Evolutionary conservation across 83 land plant genomes (phyloP).

Genomic region (Diphasiastrum complanatum): DNA sequence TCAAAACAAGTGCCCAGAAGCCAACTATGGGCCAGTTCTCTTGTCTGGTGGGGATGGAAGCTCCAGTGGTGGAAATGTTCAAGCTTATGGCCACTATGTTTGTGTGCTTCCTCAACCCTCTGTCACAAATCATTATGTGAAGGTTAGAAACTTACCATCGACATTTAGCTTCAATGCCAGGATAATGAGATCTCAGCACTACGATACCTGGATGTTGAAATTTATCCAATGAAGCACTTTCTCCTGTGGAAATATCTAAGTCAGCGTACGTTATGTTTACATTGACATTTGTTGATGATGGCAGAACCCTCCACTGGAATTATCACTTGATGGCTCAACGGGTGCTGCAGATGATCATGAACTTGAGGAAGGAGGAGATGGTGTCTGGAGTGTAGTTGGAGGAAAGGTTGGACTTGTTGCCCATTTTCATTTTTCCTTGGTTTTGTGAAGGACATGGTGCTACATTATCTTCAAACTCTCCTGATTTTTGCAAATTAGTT

Average conservation of each 20-base stretch:
- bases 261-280: background rate
- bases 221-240: background rate
- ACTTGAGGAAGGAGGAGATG: conserved; percentile 79
- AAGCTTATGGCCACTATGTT: conserved; percentile 57
- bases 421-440: background rate
- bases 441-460: background rate
- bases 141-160: conserved; percentile 39
- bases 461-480: background rate
- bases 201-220: background rate
- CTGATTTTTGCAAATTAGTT: no score
- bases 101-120: conserved; percentile 43
- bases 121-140: conserved; percentile 51
- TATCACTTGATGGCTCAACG: conserved; percentile 62
- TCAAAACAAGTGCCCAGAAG: conserved; percentile 3
- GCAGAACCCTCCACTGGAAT: conserved; percentile 66
- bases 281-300: conserved; percentile 1
- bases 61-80: conserved; percentile 25
- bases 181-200: background rate
- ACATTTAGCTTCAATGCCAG: background rate
- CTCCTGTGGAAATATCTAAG: background rate
- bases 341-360: conserved; percentile 58
- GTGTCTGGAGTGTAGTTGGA: conserved; percentile 86
- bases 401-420: conserved; percentile 56
- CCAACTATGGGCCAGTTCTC: conserved; percentile 11
- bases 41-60: conserved; percentile 41